These are phyloP conservation scores for Rhizopogon rudus DNA, from an alignment of 768 basidiomycete species.

Conservation along the genomic window DNA sequence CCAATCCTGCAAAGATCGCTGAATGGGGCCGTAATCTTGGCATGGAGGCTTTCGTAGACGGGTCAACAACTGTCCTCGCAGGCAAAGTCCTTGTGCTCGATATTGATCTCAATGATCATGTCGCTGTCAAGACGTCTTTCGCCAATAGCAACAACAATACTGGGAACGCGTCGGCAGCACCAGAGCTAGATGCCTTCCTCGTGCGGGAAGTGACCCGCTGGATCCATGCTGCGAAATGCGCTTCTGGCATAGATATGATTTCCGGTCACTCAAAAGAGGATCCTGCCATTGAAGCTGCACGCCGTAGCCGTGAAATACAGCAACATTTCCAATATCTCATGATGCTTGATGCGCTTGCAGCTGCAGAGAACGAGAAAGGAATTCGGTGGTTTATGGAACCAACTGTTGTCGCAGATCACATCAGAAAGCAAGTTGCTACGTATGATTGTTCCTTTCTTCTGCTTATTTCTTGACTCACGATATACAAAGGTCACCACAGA, in stretches of 20 bases:
- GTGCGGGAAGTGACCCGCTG: slow-evolving; percentile 51
- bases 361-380: slow-evolving; percentile 50
- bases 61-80: slow-evolving; percentile 58
- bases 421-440: slow-evolving; percentile 15
- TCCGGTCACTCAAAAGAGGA: slow-evolving; percentile 40
- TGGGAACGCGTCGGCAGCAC: slow-evolving; percentile 38
- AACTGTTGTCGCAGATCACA: slow-evolving; percentile 9
- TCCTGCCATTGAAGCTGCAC: slow-evolving; percentile 44
- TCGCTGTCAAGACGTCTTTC: slow-evolving; percentile 69
- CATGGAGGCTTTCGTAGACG: slow-evolving; percentile 73
- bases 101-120: slow-evolving; percentile 49
- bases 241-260: slow-evolving; percentile 13
- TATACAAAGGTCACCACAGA: slow-evolving; percentile 31
- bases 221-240: slow-evolving; percentile 38
- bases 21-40: slow-evolving; percentile 60
- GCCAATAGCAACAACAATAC: slow-evolving; percentile 47
- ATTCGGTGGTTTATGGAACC: slow-evolving; percentile 70
- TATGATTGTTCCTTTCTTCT: not conserved
- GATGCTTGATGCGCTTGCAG: slow-evolving; percentile 63
- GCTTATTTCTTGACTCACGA: not conserved
- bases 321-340: slow-evolving; percentile 65
- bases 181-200: slow-evolving; percentile 57
- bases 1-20: slow-evolving; percentile 38
- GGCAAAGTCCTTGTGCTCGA: slow-evolving; percentile 82
- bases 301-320: slow-evolving; percentile 41